These are phyloP conservation scores for Maudiozyma serrabonitensis DNA, from an alignment of 805 yeast species.

Conservation along the genomic window DNA sequence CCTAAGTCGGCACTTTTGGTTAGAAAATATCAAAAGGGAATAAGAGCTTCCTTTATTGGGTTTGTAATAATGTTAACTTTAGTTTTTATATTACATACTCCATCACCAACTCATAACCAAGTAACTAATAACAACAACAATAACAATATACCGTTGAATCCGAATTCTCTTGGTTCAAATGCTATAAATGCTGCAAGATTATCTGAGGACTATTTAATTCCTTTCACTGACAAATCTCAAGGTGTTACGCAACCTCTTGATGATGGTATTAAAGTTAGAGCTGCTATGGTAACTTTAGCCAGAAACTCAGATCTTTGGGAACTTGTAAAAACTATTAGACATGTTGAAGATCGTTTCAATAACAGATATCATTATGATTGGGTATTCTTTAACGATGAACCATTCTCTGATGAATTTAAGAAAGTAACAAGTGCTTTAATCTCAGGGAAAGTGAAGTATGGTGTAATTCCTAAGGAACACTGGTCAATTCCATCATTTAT, in stretches of 20 bases:
- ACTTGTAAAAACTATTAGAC: constrained; percentile 49
- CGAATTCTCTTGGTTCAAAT: not conserved
- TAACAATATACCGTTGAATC: too few species aligned
- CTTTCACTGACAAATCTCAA: constrained; percentile 25
- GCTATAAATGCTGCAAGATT: constrained; percentile 1
- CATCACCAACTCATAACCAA: constrained; percentile 1
- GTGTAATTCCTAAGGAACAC: constrained; percentile 47
- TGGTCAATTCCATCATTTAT: constrained; percentile 68
- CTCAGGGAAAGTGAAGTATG: constrained; percentile 57
- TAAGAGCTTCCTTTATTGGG: constrained; percentile 19
- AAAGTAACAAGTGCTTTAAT: constrained; percentile 38
- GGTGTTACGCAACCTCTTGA: constrained; percentile 23
- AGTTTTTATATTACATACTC: constrained; percentile 10
- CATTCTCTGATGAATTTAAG: constrained; percentile 49
- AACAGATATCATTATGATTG: constrained; percentile 57
- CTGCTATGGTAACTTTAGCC: constrained; percentile 61
- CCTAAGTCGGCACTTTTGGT: constrained; percentile 26
- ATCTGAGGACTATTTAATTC: constrained; percentile 14
- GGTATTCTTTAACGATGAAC: constrained; percentile 67
- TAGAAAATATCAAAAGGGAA: constrained; percentile 21
- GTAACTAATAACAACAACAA: not conserved
- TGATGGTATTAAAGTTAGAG: constrained; percentile 39
- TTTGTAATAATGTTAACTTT: constrained; percentile 14
- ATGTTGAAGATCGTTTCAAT: constrained; percentile 61
- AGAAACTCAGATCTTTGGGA: constrained; percentile 54